These are phyloP conservation scores for Blastobotrys persicus DNA, from an alignment of 1,139 yeast species.

Conservation along the genomic window DNA sequence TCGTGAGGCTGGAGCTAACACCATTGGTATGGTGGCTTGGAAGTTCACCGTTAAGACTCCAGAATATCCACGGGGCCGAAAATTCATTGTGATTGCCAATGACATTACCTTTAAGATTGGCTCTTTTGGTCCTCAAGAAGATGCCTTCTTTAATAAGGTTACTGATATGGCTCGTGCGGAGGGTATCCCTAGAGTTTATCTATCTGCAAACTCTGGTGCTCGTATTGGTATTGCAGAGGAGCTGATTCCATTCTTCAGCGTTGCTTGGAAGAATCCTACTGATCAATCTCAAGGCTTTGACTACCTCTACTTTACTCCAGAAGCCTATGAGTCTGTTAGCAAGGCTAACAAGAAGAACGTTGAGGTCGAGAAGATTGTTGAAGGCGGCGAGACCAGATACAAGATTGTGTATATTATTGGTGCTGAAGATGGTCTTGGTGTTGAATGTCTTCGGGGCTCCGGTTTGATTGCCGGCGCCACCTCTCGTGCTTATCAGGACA, in stretches of 20 bases:
- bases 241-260: constrained; percentile 81
- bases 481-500: constrained; percentile 94
- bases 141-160: constrained; percentile 82
- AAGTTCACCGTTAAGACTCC: constrained; percentile 88
- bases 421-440: constrained; percentile 95
- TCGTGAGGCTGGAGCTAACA: constrained; percentile 95
- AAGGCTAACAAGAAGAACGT: constrained; percentile 59
- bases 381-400: constrained; percentile 77
- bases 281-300: constrained; percentile 84
- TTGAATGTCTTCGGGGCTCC: constrained; percentile 95
- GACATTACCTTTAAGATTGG: constrained; percentile 98
- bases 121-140: constrained; percentile 98
- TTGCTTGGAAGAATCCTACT: constrained; percentile 82
- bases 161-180: constrained; percentile 86
- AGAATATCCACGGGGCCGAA: constrained; percentile 95
- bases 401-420: constrained; percentile 85
- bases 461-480: constrained; percentile 99
- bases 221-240: constrained; percentile 98
- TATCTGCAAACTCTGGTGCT: constrained; percentile 98
- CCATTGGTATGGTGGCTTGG: constrained; percentile 98
- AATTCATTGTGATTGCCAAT: constrained; percentile 86
- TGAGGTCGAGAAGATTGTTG: constrained; percentile 75
- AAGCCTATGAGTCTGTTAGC: constrained; percentile 59
- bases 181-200: constrained; percentile 92
- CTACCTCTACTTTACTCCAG: constrained; percentile 77